A percentile compares a stretch with the other conserved stretches of the same genome.
phyloP scores from a whole-genome alignment of 768 basidiomycete species.

The Gymnopilus dilepis region DNA sequence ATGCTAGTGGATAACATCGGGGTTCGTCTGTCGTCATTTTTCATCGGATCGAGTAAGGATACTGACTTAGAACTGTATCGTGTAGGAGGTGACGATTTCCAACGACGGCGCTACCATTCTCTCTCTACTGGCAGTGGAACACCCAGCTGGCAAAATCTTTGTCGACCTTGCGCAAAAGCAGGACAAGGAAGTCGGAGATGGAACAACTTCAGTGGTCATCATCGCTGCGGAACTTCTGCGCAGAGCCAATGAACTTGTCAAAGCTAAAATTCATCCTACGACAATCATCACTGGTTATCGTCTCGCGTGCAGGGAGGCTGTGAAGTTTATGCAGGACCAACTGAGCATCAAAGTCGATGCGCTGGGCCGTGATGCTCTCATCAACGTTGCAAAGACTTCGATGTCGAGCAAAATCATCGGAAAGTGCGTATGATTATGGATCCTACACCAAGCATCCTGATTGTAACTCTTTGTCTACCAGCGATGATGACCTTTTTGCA shows the following conservation, averaged over 20 bases:
- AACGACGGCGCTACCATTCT: slow-evolving; percentile 99
- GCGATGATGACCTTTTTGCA: slow-evolving; percentile 97
- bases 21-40: slow-evolving; percentile 49
- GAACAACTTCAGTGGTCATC: slow-evolving; percentile 98
- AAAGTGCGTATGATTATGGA: slow-evolving; percentile 63
- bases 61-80: slow-evolving; percentile 16
- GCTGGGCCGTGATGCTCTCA: slow-evolving; percentile 88
- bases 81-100: slow-evolving; percentile 97
- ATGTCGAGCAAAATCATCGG: slow-evolving; percentile 99
- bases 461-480: slow-evolving; percentile 34
- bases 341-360: slow-evolving; percentile 92
- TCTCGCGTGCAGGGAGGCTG: slow-evolving; percentile 95
- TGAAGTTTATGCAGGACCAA: slow-evolving; percentile 98
- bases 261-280: slow-evolving; percentile 98
- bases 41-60: background rate
- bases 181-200: slow-evolving; percentile 99
- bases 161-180: slow-evolving; percentile 99
- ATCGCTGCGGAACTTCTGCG: slow-evolving; percentile 96
- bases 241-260: slow-evolving; percentile 96
- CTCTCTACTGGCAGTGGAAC: slow-evolving; percentile 89
- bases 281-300: slow-evolving; percentile 99
- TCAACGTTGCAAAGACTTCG: slow-evolving; percentile 97
- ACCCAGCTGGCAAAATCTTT: slow-evolving; percentile 96
- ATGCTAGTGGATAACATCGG: slow-evolving; percentile 99
- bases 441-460: background rate